Percentiles rank a stretch among this genome's conserved stretches.
Conservation (phyloP, 2,329 filamentous ascomycete species). For the Onygena corvina region DNA sequence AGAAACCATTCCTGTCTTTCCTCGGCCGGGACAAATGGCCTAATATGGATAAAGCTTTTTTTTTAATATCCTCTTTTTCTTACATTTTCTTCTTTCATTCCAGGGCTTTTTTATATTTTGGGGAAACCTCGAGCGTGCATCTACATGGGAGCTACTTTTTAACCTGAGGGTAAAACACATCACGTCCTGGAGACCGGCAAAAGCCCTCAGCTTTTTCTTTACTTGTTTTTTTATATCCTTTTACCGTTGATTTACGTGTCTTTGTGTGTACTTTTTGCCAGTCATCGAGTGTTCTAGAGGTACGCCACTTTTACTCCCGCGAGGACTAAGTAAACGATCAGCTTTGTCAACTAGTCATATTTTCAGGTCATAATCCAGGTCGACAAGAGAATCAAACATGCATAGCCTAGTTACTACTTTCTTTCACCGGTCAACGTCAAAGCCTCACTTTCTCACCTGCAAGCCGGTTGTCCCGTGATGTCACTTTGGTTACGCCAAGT, state of each 20-base stretch:
- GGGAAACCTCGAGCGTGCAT: slow-evolving; percentile 4
- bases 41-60: background rate
- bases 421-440: too few species aligned
- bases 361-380: background rate
- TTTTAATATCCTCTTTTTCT: background rate
- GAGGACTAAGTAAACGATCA: background rate
- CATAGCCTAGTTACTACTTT: too few species aligned
- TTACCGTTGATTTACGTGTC: background rate
- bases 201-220: background rate
- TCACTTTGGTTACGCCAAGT: background rate
- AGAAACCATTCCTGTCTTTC: slow-evolving; percentile 72
- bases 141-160: slow-evolving; percentile 7
- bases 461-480: background rate
- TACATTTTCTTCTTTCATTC: background rate
- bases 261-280: background rate
- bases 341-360: background rate
- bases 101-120: background rate
- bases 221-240: background rate
- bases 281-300: background rate
- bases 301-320: background rate
- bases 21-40: slow-evolving; percentile 51
- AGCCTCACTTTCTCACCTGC: too few species aligned
- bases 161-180: slow-evolving; percentile 1
- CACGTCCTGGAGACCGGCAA: slow-evolving; percentile 6
- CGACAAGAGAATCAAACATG: background rate